Conservation (phyloP, 179 eudicot species). For the Patellifolia procumbens region DNA sequence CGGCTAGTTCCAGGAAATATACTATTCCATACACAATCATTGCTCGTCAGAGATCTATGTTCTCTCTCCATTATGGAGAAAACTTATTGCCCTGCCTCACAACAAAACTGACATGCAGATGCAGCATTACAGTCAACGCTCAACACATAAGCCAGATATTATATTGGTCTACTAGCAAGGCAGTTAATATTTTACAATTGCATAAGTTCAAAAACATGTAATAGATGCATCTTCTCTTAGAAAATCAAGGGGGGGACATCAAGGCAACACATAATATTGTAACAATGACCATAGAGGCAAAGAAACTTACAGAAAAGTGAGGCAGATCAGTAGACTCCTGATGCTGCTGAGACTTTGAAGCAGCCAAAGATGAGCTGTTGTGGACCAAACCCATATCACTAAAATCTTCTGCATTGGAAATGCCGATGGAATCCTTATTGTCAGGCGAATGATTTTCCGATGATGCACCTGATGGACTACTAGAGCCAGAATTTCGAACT, state of each 20-base stretch:
- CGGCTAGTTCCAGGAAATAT: too few relatives aligned
- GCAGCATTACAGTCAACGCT: background rate
- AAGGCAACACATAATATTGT: background rate
- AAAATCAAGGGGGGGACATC: background rate
- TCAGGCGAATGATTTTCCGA: slow-evolving; percentile 55
- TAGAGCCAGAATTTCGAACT: slow-evolving; percentile 52
- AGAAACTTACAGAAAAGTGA: slow-evolving; percentile 62
- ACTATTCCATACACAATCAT: too few relatives aligned
- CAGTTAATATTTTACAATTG: background rate
- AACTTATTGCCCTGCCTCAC: background rate
- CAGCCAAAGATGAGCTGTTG: slow-evolving; percentile 46
- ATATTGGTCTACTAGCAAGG: background rate
- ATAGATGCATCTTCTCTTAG: background rate
- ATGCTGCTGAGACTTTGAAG: slow-evolving; percentile 58
- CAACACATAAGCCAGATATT: background rate
- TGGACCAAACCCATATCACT: slow-evolving; percentile 55
- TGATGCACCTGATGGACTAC: slow-evolving; percentile 56
- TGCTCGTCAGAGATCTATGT: background rate
- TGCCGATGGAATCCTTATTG: slow-evolving; percentile 40
- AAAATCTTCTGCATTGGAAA: slow-evolving; percentile 47
- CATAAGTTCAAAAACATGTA: background rate
- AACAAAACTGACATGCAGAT: background rate
- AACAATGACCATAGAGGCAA: background rate
- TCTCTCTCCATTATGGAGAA: background rate
- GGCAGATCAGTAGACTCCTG: slow-evolving; percentile 58